Conservation (phyloP, 306 rosid genomes). For the Potentilla sterilis region DNA sequence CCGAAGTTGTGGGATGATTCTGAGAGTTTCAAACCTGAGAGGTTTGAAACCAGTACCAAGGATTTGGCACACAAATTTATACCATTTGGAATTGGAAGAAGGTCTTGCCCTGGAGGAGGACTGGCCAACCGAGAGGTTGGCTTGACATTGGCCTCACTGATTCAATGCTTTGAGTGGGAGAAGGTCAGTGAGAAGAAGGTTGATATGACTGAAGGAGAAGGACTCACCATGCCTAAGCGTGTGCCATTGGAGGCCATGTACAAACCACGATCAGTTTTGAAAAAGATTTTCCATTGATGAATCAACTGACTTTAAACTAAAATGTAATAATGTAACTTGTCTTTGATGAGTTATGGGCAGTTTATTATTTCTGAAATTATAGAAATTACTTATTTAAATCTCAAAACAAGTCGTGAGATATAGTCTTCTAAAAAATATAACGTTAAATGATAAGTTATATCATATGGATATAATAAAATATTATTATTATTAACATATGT, state of each 20-base stretch:
- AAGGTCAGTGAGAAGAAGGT: not conserved
- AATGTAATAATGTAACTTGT: no score
- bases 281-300: not conserved
- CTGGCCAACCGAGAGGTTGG: not conserved
- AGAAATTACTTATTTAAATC: no score
- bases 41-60: not conserved
- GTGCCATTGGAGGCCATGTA: constrained; percentile 6
- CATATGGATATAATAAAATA: no score
- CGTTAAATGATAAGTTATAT: no score
- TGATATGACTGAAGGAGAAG: not conserved
- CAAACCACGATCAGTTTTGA: not conserved
- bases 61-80: not conserved
- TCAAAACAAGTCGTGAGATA: no score
- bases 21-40: not conserved
- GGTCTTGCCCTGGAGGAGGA: not conserved
- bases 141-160: not conserved
- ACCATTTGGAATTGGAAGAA: constrained; percentile 3
- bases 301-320: no score
- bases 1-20: not conserved
- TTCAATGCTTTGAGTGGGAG: constrained; percentile 11
- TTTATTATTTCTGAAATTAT: no score
- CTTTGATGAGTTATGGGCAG: no score
- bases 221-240: not conserved
- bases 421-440: no score
- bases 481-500: no score